These are phyloP conservation scores for Rubus idaeus DNA, from an alignment of 306 rosid genomes.

Conservation along the genomic window DNA sequence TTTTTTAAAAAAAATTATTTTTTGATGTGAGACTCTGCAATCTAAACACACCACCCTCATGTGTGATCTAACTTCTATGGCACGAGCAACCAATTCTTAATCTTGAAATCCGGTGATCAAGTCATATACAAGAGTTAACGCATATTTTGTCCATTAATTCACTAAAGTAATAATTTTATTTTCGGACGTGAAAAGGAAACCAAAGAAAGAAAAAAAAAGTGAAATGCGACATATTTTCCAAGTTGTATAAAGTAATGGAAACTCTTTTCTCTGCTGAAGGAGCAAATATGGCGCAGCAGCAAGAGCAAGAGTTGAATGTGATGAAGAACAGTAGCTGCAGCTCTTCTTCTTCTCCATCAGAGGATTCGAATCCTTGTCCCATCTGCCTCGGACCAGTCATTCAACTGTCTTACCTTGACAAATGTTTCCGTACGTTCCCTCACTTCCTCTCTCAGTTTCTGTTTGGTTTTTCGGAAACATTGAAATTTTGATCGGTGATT, in stretches of 20 bases:
- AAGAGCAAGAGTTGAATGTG: not conserved
- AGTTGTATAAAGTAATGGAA: not conserved
- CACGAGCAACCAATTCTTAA: too few relatives aligned
- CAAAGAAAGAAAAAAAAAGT: too few relatives aligned
- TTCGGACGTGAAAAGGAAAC: too few relatives aligned
- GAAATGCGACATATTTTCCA: not conserved
- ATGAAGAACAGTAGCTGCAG: not conserved
- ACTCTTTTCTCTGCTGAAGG: not conserved
- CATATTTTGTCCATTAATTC: too few relatives aligned
- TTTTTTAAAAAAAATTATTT: too few relatives aligned
- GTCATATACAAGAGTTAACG: too few relatives aligned
- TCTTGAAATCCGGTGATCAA: too few relatives aligned
- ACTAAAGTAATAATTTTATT: too few relatives aligned
- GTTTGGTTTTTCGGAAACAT: not conserved
- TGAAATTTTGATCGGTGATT: not conserved
- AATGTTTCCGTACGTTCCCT: conserved; percentile 57
- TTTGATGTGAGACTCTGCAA: too few relatives aligned
- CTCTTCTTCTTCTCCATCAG: conserved; percentile 25
- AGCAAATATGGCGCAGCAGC: conserved; percentile 18
- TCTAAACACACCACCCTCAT: too few relatives aligned
- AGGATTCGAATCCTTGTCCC: conserved; percentile 55
- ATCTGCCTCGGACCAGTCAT: conserved; percentile 61
- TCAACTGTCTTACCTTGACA: conserved; percentile 70
- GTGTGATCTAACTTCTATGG: too few relatives aligned
- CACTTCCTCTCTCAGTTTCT: conserved; percentile 12